These are phyloP conservation scores for Saccharomyces hybrid DNA, from an alignment of 1,139 yeast genomes.

Conservation along the genomic window DNA sequence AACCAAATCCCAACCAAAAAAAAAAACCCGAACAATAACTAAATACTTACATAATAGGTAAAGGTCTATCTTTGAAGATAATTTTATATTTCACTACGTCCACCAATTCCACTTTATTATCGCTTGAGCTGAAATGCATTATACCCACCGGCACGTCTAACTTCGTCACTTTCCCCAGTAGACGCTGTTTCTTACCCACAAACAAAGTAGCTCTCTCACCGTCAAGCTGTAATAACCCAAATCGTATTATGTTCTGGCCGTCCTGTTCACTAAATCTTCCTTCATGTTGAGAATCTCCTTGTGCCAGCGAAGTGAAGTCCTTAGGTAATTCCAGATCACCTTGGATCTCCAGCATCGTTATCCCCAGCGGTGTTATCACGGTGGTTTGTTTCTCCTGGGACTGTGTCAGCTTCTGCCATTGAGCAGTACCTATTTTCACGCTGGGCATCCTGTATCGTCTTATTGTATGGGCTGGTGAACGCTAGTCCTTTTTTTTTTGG, in stretches of 20 bases:
- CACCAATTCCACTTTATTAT: conserved; percentile 39
- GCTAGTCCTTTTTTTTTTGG: neutral
- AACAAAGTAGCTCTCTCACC: conserved; percentile 47
- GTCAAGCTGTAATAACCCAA: conserved; percentile 53
- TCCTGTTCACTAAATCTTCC: conserved; percentile 30
- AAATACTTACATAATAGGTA: conserved; percentile 56
- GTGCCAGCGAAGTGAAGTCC: conserved; percentile 30
- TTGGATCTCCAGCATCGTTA: conserved; percentile 58
- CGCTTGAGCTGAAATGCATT: conserved; percentile 38
- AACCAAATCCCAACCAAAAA: neutral
- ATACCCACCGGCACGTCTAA: conserved; percentile 58
- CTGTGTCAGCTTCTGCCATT: conserved; percentile 14
- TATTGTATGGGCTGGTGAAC: neutral
- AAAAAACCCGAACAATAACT: neutral
- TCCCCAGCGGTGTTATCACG: conserved; percentile 45
- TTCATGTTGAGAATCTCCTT: conserved; percentile 21
- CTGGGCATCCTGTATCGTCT: conserved; percentile 21
- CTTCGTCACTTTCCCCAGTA: conserved; percentile 49
- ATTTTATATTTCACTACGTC: conserved; percentile 53
- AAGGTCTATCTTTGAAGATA: conserved; percentile 56
- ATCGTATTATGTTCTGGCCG: conserved; percentile 40
- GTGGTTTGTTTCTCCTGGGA: conserved; percentile 13
- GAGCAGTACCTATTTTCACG: conserved; percentile 18
- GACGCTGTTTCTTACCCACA: conserved; percentile 60
- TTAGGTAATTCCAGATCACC: conserved; percentile 57